These are phyloP conservation scores for Leccinum holopus DNA, from an alignment of 1,284 basidiomycete genomes.

Conservation along the genomic window DNA sequence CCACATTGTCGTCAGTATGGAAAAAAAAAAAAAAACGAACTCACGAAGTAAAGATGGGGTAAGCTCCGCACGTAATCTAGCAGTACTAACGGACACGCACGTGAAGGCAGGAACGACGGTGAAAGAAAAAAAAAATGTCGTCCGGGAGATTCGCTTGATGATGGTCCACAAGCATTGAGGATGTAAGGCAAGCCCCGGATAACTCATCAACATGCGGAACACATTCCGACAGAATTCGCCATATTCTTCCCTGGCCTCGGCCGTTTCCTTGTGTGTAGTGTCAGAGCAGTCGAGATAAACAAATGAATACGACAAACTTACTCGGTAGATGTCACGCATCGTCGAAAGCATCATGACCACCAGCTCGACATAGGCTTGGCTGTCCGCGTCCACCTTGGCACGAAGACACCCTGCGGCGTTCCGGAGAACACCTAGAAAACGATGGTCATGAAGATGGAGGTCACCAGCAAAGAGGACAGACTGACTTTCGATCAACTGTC, in stretches of 20 bases:
- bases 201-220: conserved; percentile 14
- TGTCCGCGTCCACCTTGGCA: conserved; percentile 23
- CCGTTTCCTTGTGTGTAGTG: conserved; percentile 5
- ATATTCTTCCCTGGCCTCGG: conserved; percentile 21
- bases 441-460: neutral
- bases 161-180: neutral
- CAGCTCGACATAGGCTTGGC: conserved; percentile 30
- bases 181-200: conserved; percentile 24
- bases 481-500: conserved; percentile 31
- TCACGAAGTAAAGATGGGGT: no score
- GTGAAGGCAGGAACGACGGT: no score
- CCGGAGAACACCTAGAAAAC: conserved; percentile 23
- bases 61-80: no score
- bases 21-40: no score
- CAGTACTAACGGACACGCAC: no score
- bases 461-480: neutral
- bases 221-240: conserved; percentile 26
- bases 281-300: neutral
- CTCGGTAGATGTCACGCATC: conserved; percentile 34
- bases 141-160: no score
- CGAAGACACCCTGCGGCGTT: conserved; percentile 29
- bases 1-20: no score
- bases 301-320: conserved; percentile 1
- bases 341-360: conserved; percentile 32
- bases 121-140: no score